Conservation (phyloP, 2,329 filamentous ascomycete genomes). For the Phialophora tarda region DNA sequence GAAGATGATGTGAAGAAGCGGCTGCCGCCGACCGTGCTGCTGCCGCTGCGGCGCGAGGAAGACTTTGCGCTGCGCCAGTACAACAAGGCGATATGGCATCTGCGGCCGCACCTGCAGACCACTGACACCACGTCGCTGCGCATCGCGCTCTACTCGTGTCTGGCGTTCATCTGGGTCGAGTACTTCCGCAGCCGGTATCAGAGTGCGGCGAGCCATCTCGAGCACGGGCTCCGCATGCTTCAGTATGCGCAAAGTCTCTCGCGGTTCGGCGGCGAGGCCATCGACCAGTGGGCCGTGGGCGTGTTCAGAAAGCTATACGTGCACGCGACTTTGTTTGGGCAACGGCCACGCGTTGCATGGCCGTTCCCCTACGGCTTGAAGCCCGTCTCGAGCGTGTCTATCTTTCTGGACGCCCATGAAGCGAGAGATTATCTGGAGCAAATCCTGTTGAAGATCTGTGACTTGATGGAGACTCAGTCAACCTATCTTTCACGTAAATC, state of each 20-base stretch:
- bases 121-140: conserved; percentile 42
- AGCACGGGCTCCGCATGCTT: conserved; percentile 44
- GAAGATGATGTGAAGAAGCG: neutral
- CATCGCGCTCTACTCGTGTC: conserved; percentile 50
- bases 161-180: conserved; percentile 52
- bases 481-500: neutral
- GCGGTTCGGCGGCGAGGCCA: neutral
- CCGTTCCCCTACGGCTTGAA: conserved; percentile 2
- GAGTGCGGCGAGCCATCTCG: conserved; percentile 43
- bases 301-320: conserved; percentile 42
- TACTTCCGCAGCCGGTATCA: conserved; percentile 46
- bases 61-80: conserved; percentile 49
- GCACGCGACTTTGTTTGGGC: conserved; percentile 42
- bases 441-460: conserved; percentile 11
- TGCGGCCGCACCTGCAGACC: conserved; percentile 42
- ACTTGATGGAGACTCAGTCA: neutral
- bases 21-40: too few relatives aligned
- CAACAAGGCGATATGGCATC: conserved; percentile 48
- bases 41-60: conserved; percentile 8
- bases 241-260: neutral
- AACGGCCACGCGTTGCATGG: conserved; percentile 24
- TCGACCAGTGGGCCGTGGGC: conserved; percentile 37
- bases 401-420: conserved; percentile 2
- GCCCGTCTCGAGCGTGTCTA: neutral
- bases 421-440: conserved; percentile 17